A percentile compares a stretch with the other conserved stretches of the same genome.
Conservation (phyloP, 148 eudicot genomes). For the Hydrangea macrophylla region DNA sequence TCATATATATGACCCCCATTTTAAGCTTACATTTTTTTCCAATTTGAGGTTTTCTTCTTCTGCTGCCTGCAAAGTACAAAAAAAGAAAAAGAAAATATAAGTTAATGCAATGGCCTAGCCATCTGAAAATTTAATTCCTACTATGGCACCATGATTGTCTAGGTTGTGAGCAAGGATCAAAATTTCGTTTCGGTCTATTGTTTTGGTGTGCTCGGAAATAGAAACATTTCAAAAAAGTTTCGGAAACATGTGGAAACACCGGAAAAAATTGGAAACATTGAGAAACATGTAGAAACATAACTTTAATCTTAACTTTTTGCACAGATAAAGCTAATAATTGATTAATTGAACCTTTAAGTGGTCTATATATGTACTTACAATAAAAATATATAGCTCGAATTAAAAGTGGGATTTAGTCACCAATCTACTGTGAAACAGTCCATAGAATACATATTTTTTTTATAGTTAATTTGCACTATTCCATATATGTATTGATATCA, state of each 20-base stretch:
- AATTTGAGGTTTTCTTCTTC: slow-evolving; percentile 5
- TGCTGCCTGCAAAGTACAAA: slow-evolving; percentile 7
- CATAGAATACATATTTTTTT: too few relatives aligned
- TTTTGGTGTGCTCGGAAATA: neutral
- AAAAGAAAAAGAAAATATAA: neutral
- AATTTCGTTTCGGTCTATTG: too few relatives aligned
- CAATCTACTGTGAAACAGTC: too few relatives aligned
- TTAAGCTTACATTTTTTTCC: slow-evolving; percentile 18
- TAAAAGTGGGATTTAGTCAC: too few relatives aligned
- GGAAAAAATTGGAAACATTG: neutral
- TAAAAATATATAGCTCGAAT: too few relatives aligned
- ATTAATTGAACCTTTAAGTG: too few relatives aligned
- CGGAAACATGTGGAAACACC: neutral
- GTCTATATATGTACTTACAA: too few relatives aligned
- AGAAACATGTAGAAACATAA: too few relatives aligned
- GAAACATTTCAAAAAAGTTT: neutral
- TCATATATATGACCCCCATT: neutral
- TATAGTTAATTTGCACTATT: too few relatives aligned
- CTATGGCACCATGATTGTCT: neutral
- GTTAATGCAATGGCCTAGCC: neutral
- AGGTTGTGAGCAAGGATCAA: neutral
- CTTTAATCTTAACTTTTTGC: too few relatives aligned
- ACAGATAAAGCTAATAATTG: too few relatives aligned
- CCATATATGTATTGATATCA: too few relatives aligned
- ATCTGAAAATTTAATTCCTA: neutral